Percentiles rank a stretch among this genome's conserved stretches.
phyloP scores from a whole-genome alignment of 2,329 filamentous ascomycete species.

The Metarhizium brunneum region DNA sequence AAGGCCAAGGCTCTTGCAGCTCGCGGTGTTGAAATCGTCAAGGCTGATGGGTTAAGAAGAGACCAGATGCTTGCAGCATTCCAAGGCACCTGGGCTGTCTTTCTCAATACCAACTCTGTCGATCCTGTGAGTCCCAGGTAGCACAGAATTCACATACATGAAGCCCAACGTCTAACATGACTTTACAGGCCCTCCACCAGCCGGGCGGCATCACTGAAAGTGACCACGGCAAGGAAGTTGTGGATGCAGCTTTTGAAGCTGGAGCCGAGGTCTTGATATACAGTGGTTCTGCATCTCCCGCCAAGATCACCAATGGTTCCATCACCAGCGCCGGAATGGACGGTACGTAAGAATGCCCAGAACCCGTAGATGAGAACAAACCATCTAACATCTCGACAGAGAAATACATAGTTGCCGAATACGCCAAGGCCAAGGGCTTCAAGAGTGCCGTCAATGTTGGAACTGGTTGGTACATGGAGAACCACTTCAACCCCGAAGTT shows the following conservation, averaged over 20 bases:
- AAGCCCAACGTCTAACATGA: too few species aligned
- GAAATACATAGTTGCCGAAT: conserved; percentile 28
- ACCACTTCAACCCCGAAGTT: conserved; percentile 25
- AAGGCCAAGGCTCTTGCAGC: too few species aligned
- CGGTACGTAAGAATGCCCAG: too few species aligned
- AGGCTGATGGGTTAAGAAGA: conserved; percentile 18
- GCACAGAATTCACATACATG: too few species aligned
- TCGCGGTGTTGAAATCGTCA: conserved; percentile 14
- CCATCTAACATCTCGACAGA: conserved; percentile 14
- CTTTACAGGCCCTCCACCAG: too few species aligned
- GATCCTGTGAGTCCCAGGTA: conserved; percentile 10
- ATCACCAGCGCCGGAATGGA: too few species aligned
- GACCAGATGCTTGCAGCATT: conserved; percentile 17
- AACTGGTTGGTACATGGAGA: conserved; percentile 33
- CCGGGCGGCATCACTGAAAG: conserved; percentile 18
- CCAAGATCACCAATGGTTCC: conserved; percentile 21
- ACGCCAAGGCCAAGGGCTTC: conserved; percentile 25
- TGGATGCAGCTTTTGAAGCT: conserved; percentile 22
- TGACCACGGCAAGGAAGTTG: conserved; percentile 24
- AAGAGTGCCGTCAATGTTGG: conserved; percentile 24
- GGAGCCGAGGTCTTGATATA: conserved; percentile 27
- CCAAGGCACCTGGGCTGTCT: conserved; percentile 22
- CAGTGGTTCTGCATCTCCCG: conserved; percentile 23
- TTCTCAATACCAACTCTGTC: conserved; percentile 23
- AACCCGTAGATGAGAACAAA: neutral